Base-by-base conservation (phyloP, 768 basidiomycete genomes). In the Macrolepiota albuminosa region DNA sequence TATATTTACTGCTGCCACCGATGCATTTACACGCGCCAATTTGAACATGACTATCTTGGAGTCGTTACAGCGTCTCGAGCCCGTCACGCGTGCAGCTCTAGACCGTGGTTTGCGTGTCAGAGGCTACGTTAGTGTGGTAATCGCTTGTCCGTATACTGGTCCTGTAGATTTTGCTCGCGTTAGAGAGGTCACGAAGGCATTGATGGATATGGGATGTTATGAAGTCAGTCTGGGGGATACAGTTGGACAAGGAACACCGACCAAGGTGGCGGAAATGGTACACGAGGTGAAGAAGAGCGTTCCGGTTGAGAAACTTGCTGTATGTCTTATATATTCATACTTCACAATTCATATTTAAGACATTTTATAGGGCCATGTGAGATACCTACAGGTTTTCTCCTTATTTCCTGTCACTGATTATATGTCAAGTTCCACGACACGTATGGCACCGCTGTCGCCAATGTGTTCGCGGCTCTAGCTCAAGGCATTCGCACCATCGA, bases 161-260 rank as follows among this genome's bases (percentile, higher is more conserved):
- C 74, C 76, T 21, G 87, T 91, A 24, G 86, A 87, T 62, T 83
- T 83, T 16, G 71, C 72, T 49, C 73, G 73, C 18, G 93, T 94
- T 8, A 78, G 84, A 54, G 84, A 88, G 42, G 84, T 96, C 26
- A 77, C 91, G 0, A 81, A 82, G 62, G 85, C 82, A 63, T 70
- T 98, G 39, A 61, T 85, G 5, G 86, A 92, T 60, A 95, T 97
- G 91, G 95, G 95, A 0, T 96, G 93, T 69, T 96, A 96, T 70
- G 91, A 98, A 71, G 84, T 95, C 53, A 91, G 91, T 66, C 74
- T 98, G 24, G 94, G 93, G 0, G 96, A 98, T 70, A 98, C 95
- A 2, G 90, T 92, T 2, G 95, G 95, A 0, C 84, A 85, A 50
- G 95, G 90, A 2, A 89, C 87, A 49, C 93, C 95, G 0, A 73